Conservation (phyloP, 2,329 filamentous ascomycete genomes). For the Exophiala sideris region DNA sequence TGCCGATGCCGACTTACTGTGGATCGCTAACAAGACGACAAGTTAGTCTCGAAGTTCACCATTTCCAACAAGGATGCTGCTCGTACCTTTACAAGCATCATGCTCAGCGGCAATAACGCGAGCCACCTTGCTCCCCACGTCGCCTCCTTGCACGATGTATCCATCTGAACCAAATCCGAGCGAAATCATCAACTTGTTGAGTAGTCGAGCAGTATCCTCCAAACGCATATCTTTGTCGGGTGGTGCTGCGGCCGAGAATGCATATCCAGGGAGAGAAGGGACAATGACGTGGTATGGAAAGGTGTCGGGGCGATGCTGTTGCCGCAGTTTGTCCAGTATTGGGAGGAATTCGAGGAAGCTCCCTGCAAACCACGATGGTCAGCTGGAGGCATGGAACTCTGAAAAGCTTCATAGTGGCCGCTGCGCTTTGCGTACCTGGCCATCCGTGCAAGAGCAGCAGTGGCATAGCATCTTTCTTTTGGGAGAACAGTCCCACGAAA, state of each 20-base stretch:
- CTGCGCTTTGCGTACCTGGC: constrained; percentile 2
- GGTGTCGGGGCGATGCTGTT: constrained; percentile 47
- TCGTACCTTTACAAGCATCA: constrained; percentile 31
- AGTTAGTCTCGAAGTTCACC: background rate
- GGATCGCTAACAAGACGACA: constrained; percentile 10
- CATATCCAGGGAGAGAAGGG: constrained; percentile 55
- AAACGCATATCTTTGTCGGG: constrained; percentile 43
- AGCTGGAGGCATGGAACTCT: too few relatives aligned
- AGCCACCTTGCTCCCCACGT: constrained; percentile 49
- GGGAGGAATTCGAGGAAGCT: constrained; percentile 56
- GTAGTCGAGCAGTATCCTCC: constrained; percentile 40
- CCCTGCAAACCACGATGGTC: background rate
- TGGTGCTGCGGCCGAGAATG: constrained; percentile 49
- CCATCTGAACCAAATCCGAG: constrained; percentile 48
- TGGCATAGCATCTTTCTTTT: constrained; percentile 49
- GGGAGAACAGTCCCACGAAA: constrained; percentile 55
- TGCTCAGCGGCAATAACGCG: constrained; percentile 40
- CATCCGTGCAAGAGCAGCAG: constrained; percentile 51
- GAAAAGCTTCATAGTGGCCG: too few relatives aligned
- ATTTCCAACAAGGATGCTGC: constrained; percentile 34
- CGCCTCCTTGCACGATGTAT: constrained; percentile 57
- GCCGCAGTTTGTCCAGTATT: constrained; percentile 45
- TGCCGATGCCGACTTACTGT: background rate
- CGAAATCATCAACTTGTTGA: constrained; percentile 51
- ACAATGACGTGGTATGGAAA: constrained; percentile 58